Evolutionary conservation across 2,329 filamentous ascomycete species (phyloP).

Genomic region (Seiridium cupressi): DNA sequence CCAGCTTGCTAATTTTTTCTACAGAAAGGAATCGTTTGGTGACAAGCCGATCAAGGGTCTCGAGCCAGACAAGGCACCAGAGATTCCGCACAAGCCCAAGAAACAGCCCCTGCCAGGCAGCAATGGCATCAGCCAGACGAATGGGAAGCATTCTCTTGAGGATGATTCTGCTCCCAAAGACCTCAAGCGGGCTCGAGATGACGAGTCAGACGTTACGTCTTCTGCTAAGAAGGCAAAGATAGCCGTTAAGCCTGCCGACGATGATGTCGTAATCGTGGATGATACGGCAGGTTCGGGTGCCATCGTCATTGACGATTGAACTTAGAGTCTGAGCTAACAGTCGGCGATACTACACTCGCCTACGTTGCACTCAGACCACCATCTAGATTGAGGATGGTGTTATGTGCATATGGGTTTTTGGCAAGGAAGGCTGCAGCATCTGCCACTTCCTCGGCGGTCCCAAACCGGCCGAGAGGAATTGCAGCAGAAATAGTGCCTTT

Average conservation of each 20-base stretch:
- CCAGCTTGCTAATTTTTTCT: constrained; percentile 5
- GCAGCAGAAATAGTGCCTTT: constrained; percentile 33
- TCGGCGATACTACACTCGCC: not conserved
- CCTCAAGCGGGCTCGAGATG: constrained; percentile 45
- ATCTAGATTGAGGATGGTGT: constrained; percentile 82
- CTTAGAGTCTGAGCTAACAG: constrained; percentile 29
- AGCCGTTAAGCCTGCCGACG: constrained; percentile 28
- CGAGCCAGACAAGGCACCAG: constrained; percentile 37
- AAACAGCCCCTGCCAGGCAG: constrained; percentile 34
- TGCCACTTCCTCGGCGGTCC: constrained; percentile 70
- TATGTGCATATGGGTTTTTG: constrained; percentile 79
- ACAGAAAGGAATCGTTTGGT: constrained; percentile 38
- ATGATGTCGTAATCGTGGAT: constrained; percentile 50
- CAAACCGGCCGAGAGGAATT: constrained; percentile 69
- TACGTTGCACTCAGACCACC: constrained; percentile 73
- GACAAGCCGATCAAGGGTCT: constrained; percentile 55
- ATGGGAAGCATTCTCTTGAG: constrained; percentile 38
- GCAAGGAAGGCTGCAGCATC: constrained; percentile 78
- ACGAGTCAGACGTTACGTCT: constrained; percentile 36
- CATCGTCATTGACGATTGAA: constrained; percentile 62
- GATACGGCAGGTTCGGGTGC: constrained; percentile 51
- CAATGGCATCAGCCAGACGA: constrained; percentile 37
- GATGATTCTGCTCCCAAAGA: constrained; percentile 33
- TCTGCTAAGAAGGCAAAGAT: constrained; percentile 49
- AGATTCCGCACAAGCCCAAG: constrained; percentile 55